Evolutionary conservation across 2,329 filamentous ascomycete genomes (phyloP), one percentile per base, ranked within the genome.

Genomic region (Coccinonectria pachysandricola): DNA sequence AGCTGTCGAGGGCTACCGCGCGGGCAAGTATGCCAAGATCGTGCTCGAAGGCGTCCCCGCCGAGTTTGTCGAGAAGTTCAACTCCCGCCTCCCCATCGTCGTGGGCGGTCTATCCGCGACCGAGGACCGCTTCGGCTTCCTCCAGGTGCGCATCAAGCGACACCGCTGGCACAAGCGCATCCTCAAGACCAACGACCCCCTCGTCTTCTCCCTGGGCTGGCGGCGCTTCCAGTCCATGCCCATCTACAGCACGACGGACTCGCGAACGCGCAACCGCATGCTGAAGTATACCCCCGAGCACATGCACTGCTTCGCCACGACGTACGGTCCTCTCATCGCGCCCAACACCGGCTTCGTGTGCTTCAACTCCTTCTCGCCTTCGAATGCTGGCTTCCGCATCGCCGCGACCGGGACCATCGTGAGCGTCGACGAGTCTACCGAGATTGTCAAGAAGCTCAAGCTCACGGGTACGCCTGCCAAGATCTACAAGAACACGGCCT

Each of bases 81-180:
- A 83, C 47, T 71, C 87, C 9, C 75, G 76, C 26, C 80, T 77
- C 50, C 91, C 91, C 11, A 68, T 98, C 33, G 73, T 98, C 26
- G 69, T 96, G 16, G 91, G 91, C 26, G 92, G 91, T n/a, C 67
- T 98, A 19, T 80, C 85, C 8, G 72, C 91, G 6, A 95, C 88
- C 0, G 91, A 98, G 56, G 87, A 96, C 54, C 77, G 92, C 26
- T 95, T 94, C 52, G 92, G 91, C 7, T 96, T 82, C 50, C 79
- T 96, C 7, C 91, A 98, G 56, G 79, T 95, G 31, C 77, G 92
- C 26, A 93, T 98, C 64, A 98, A 98, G 70, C 74, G 86, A 28
- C 91, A 98, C 55, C 71, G 91, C 40, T 98, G 92, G 92, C 91
- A 98, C 63, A 95, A 95, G 71, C 93, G 91, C 65, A 96, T 96